Conservation (phyloP, 2,329 filamentous ascomycete species). For the Beauveria sp. region DNA sequence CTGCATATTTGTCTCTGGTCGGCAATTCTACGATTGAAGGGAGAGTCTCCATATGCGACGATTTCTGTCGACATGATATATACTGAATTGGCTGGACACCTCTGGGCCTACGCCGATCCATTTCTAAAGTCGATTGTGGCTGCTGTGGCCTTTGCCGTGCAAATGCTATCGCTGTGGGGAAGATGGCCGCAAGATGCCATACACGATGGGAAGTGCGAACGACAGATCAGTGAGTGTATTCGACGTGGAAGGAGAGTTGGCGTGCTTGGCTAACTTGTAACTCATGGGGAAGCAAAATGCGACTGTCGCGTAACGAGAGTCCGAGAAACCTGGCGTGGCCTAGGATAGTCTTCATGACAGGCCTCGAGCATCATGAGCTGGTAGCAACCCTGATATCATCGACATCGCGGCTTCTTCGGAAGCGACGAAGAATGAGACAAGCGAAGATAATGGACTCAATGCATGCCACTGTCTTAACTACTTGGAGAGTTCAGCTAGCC, state of each 20-base stretch:
- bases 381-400: background rate
- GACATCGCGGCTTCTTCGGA: background rate
- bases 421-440: background rate
- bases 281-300: background rate
- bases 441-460: background rate
- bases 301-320: background rate
- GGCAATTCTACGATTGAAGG: background rate
- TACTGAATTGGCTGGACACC: background rate
- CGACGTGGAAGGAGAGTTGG: background rate
- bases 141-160: background rate
- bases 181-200: background rate
- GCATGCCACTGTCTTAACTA: background rate
- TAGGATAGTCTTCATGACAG: background rate
- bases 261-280: background rate
- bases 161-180: background rate
- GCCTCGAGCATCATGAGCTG: background rate
- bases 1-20: background rate
- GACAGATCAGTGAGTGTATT: background rate
- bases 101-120: background rate
- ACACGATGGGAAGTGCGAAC: background rate
- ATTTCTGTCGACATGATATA: background rate
- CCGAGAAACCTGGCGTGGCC: background rate
- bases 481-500: background rate
- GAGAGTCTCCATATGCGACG: background rate
- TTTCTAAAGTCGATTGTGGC: background rate